phyloP scores from a whole-genome alignment of 106 monocot genomes.

The Cymbidium sinense region DNA sequence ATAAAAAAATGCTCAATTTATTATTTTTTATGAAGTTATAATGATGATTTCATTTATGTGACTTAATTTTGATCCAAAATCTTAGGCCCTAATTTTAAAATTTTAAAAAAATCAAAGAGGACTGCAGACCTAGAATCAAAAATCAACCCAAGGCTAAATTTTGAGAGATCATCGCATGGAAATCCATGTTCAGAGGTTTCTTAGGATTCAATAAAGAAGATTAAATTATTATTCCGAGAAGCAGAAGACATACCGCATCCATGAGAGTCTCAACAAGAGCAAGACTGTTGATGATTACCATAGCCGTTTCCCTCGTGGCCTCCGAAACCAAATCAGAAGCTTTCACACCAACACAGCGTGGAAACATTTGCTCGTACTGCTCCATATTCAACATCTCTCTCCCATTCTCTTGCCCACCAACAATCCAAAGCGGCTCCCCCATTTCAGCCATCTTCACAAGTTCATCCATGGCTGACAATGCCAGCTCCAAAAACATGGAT shows the following conservation, averaged over 20 bases:
- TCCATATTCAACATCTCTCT: constrained; percentile 51
- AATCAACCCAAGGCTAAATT: too few relatives aligned
- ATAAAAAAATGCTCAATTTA: too few relatives aligned
- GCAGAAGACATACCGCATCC: constrained; percentile 41
- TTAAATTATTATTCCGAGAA: not conserved
- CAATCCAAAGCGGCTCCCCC: constrained; percentile 73
- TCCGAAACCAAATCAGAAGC: constrained; percentile 57
- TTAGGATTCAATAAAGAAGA: too few relatives aligned
- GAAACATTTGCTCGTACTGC: constrained; percentile 49
- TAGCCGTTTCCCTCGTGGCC: constrained; percentile 65
- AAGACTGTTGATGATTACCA: constrained; percentile 63
- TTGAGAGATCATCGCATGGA: too few relatives aligned
- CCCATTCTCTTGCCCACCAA: constrained; percentile 16
- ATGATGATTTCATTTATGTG: too few relatives aligned
- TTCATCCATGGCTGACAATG: constrained; percentile 79
- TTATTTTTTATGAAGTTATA: too few relatives aligned
- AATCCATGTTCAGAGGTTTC: too few relatives aligned
- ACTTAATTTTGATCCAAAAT: too few relatives aligned
- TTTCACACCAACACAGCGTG: constrained; percentile 42
- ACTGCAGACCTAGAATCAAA: too few relatives aligned
- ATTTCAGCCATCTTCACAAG: constrained; percentile 79
- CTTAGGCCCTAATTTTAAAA: too few relatives aligned
- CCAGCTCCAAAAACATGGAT: constrained; percentile 61
- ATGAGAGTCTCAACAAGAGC: constrained; percentile 85
- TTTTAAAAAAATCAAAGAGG: too few relatives aligned